These are phyloP conservation scores for Colletotrichum falcatum DNA, from an alignment of 2,329 filamentous ascomycete genomes.

Conservation along the genomic window DNA sequence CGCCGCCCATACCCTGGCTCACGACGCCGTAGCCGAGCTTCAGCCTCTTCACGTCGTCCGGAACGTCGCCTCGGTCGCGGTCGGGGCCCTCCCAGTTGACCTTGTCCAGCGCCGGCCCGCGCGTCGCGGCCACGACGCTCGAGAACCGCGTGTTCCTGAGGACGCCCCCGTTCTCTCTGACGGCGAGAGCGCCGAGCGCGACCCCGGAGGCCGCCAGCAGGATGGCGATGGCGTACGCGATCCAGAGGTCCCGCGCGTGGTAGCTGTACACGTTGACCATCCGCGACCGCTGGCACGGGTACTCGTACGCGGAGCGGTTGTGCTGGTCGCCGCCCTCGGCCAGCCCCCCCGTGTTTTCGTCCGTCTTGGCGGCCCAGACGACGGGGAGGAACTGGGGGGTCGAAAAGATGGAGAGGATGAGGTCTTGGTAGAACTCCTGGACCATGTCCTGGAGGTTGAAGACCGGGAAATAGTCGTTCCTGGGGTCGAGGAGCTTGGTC, in stretches of 20 bases:
- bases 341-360: conserved; percentile 42
- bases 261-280: conserved; percentile 47
- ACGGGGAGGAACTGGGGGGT: conserved; percentile 51
- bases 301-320: conserved; percentile 44
- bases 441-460: conserved; percentile 45
- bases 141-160: conserved; percentile 52
- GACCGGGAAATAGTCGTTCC: conserved; percentile 46
- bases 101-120: conserved; percentile 51
- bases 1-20: conserved; percentile 38
- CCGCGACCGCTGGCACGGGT: conserved; percentile 47
- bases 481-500: conserved; percentile 54
- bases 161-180: conserved; percentile 49
- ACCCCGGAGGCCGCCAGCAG: conserved; percentile 45
- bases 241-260: conserved; percentile 49
- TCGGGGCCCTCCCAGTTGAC: conserved; percentile 44
- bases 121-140: conserved; percentile 53
- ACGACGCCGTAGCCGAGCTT: conserved; percentile 36
- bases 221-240: conserved; percentile 51
- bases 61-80: conserved; percentile 22
- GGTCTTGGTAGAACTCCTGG: conserved; percentile 50
- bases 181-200: conserved; percentile 47
- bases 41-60: conserved; percentile 28
- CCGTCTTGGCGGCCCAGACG: conserved; percentile 48
- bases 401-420: conserved; percentile 51
- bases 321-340: conserved; percentile 33